Percentiles rank a stretch among this genome's conserved stretches.
These are phyloP conservation scores for Chrysochromulina tobinii DNA, from an alignment of 78 protist genomes.

Conservation along the genomic window DNA sequence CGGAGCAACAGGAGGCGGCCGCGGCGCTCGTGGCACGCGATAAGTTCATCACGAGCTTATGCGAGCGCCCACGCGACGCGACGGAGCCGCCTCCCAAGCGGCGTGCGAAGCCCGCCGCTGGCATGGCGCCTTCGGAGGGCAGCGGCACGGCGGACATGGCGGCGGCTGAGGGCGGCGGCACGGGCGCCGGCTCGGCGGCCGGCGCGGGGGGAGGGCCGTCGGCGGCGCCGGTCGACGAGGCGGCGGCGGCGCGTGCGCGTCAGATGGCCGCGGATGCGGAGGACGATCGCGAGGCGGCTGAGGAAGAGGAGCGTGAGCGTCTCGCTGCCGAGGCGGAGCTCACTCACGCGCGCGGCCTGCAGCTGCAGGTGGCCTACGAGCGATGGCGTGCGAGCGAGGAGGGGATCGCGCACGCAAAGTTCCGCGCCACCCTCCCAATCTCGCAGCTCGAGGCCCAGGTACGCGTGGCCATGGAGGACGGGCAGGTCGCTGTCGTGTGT, in stretches of 20 bases:
- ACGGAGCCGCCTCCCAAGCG: background rate
- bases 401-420: background rate
- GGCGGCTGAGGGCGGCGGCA: background rate
- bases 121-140: too few species aligned
- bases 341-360: background rate
- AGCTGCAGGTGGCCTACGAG: background rate
- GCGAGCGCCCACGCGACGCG: background rate
- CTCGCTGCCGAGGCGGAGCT: too few species aligned
- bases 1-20: background rate
- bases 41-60: background rate
- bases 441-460: background rate
- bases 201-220: too few species aligned
- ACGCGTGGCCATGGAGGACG: background rate
- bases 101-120: too few species aligned
- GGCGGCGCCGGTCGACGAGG: background rate
- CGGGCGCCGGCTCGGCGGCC: too few species aligned
- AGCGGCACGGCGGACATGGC: background rate
- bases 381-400: background rate
- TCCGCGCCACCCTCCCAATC: background rate
- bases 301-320: too few species aligned
- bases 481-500: slow-evolving; percentile 27
- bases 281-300: background rate
- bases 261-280: background rate
- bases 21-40: background rate
- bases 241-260: background rate